phyloP scores from a whole-genome alignment of 345 rosid species.

The Salix caprea region DNA sequence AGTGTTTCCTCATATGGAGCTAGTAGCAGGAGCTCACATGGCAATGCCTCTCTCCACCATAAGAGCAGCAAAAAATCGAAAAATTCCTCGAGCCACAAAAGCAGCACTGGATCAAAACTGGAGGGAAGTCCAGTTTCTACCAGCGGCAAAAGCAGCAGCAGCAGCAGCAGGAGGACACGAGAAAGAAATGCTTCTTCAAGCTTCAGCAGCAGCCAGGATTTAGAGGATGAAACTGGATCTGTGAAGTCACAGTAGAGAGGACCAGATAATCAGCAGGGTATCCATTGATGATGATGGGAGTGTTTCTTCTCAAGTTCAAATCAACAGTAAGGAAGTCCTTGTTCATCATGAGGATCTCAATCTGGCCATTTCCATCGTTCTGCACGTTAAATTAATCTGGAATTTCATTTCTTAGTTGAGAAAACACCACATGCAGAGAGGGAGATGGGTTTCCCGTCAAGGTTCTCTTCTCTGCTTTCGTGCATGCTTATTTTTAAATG shows the following conservation, averaged over 20 bases:
- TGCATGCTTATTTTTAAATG: too few species aligned
- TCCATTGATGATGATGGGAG: too few species aligned
- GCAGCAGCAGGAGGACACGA: background rate
- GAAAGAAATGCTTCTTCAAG: background rate
- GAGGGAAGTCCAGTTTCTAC: background rate
- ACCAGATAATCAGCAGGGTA: too few species aligned
- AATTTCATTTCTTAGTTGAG: too few species aligned
- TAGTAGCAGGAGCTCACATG: background rate
- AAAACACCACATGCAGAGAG: too few species aligned
- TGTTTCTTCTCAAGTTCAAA: too few species aligned
- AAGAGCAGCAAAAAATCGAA: background rate
- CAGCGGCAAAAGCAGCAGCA: background rate
- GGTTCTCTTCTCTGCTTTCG: too few species aligned
- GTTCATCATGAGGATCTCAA: background rate
- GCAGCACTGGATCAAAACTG: background rate
- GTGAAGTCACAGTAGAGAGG: too few species aligned
- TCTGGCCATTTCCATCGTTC: background rate
- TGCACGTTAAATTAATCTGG: too few species aligned
- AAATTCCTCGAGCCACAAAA: background rate
- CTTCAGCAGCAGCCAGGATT: too few species aligned
- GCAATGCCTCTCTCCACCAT: background rate
- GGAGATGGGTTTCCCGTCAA: too few species aligned
- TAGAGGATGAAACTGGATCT: too few species aligned
- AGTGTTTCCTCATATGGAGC: background rate
- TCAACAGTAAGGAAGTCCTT: background rate